phyloP scores from a whole-genome alignment of 176 grass and related monocot genomes.

The Oryza meridionalis region DNA sequence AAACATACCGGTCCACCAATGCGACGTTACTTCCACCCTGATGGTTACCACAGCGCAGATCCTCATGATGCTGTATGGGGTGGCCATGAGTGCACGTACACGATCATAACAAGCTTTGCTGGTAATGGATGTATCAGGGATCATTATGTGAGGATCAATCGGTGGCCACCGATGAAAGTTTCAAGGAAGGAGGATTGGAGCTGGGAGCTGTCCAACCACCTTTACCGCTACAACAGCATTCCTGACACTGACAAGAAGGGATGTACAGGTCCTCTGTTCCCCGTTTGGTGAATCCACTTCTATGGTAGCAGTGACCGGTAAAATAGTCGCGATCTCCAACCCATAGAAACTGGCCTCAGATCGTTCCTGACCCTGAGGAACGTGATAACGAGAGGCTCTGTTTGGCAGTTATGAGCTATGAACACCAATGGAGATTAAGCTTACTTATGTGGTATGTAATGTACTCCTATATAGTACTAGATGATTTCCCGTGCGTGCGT shows the following conservation, averaged over 20 bases:
- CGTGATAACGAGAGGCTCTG: slow-evolving; percentile 2
- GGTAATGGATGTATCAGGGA: slow-evolving; percentile 65
- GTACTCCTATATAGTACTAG: no score
- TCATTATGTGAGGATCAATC: slow-evolving; percentile 88
- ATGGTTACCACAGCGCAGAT: slow-evolving; percentile 80
- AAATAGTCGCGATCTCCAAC: not conserved
- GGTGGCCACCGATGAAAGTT: slow-evolving; percentile 71
- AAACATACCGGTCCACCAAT: slow-evolving; percentile 78
- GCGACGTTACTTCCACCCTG: slow-evolving; percentile 77
- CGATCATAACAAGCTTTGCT: slow-evolving; percentile 72
- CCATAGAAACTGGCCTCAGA: slow-evolving; percentile 11
- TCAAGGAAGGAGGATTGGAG: slow-evolving; percentile 82
- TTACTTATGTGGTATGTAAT: not conserved
- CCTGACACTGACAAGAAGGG: slow-evolving; percentile 69
- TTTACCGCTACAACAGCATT: slow-evolving; percentile 72
- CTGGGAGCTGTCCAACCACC: slow-evolving; percentile 79
- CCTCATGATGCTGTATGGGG: slow-evolving; percentile 73
- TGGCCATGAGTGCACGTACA: slow-evolving; percentile 87
- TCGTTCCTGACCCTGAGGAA: not conserved
- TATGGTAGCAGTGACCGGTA: not conserved
- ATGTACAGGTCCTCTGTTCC: slow-evolving; percentile 81
- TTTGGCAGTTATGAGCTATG: slow-evolving; percentile 3
- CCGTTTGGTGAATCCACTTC: slow-evolving; percentile 68
- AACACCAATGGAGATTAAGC: not conserved
- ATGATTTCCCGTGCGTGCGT: no score